These are phyloP conservation scores for Silene vulgaris DNA, from an alignment of 179 eudicot genomes.

Conservation along the genomic window DNA sequence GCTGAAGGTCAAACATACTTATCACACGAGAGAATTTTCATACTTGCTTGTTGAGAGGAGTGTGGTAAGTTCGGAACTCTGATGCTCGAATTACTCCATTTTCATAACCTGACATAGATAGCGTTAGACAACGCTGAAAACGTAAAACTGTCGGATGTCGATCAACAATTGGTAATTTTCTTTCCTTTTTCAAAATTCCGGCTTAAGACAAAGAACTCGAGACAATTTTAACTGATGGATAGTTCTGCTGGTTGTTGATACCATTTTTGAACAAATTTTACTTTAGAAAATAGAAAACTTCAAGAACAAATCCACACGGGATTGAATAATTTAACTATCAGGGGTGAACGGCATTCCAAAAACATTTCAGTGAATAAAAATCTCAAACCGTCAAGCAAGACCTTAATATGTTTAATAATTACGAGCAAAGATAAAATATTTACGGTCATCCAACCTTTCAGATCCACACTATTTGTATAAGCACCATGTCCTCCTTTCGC, in stretches of 20 bases:
- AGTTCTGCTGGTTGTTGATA: not conserved
- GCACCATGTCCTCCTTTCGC: conserved; percentile 99
- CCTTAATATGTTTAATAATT: not conserved
- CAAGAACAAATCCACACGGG: not conserved
- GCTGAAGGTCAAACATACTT: not conserved
- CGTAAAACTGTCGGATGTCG: not conserved
- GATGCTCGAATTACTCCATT: conserved; percentile 77
- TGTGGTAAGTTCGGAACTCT: conserved; percentile 92
- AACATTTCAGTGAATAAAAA: not conserved
- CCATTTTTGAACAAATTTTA: not conserved
- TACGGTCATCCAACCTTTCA: conserved; percentile 44
- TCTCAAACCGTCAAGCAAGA: conserved; percentile 1
- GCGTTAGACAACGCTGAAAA: conserved; percentile 2
- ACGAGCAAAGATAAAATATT: conserved; percentile 2
- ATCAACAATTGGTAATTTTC: not conserved
- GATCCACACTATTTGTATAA: conserved; percentile 73
- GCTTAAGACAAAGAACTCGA: not conserved
- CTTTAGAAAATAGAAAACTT: not conserved
- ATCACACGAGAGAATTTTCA: conserved; percentile 16
- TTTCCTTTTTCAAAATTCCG: not conserved
- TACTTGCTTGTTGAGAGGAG: conserved; percentile 96
- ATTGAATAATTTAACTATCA: not conserved
- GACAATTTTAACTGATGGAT: not conserved
- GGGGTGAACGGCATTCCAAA: not conserved
- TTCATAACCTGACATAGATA: conserved; percentile 52